Percentiles rank a stretch among this genome's conserved stretches.
Conservation (phyloP, 192 early-diverging fungal genomes). For the Diversispora epigaea region DNA sequence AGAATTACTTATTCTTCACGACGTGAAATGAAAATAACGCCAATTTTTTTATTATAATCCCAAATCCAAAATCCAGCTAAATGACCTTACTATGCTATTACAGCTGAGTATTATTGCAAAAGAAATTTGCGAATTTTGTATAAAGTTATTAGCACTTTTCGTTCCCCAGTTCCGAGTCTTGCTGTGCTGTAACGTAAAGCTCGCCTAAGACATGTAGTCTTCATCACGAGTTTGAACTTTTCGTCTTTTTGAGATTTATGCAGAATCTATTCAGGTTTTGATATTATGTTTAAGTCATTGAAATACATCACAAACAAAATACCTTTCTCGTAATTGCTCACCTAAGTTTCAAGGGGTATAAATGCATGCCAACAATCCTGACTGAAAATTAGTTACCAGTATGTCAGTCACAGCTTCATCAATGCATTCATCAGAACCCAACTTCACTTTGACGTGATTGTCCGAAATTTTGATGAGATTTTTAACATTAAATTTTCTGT, state of each 20-base stretch:
- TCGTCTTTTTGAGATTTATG: no score
- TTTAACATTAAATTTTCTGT: conserved; percentile 7
- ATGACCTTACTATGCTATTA: no score
- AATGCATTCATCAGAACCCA: neutral
- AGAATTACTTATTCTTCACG: no score
- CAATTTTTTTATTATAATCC: no score
- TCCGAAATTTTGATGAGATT: no score
- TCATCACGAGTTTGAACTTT: neutral
- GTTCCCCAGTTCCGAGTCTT: neutral
- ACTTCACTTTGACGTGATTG: neutral
- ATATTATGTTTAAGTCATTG: neutral
- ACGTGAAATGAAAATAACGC: no score
- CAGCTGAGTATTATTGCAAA: no score
- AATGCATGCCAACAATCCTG: neutral
- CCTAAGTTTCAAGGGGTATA: neutral
- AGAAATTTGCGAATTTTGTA: no score
- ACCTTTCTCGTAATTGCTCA: neutral
- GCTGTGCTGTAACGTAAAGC: no score
- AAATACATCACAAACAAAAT: neutral
- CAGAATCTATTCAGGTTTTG: no score
- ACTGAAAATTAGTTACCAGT: neutral
- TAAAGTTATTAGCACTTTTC: no score
- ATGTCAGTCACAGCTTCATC: conserved; percentile 2
- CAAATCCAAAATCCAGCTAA: no score
- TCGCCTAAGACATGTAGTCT: neutral